phyloP scores from a whole-genome alignment of 208 protist species.

The Trichomonas tenax region DNA sequence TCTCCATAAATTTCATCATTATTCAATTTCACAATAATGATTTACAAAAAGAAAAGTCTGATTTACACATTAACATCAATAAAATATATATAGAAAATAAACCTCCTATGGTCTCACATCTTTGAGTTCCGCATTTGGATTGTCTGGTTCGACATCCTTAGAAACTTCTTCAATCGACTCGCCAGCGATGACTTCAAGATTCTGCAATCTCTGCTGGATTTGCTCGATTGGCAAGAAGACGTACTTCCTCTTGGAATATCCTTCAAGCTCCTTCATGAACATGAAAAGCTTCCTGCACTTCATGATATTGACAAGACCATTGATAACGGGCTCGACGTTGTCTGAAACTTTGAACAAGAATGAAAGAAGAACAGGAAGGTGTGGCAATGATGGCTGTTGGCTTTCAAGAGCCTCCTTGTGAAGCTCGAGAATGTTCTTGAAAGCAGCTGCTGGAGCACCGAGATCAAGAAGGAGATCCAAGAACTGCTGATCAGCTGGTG shows the following conservation, averaged over 20 bases:
- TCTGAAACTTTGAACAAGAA: background rate
- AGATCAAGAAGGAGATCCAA: no score
- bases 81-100: no score
- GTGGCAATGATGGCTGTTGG: background rate
- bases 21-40: no score
- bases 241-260: background rate
- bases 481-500: background rate
- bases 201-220: background rate
- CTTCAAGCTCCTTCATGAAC: background rate
- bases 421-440: background rate
- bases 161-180: background rate
- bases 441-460: background rate
- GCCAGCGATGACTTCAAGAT: background rate
- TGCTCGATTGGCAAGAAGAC: background rate
- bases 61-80: no score
- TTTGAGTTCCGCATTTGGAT: background rate
- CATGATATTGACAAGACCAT: background rate
- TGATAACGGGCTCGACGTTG: no score
- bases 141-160: background rate
- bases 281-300: background rate
- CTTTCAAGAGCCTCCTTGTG: background rate
- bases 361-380: background rate
- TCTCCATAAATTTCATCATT: no score
- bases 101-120: background rate
- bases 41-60: no score